Percentiles rank a stretch among this genome's conserved stretches.
phyloP scores from a whole-genome alignment of 495 filamentous ascomycete genomes.

The Trichodelitschia bisporula region DNA sequence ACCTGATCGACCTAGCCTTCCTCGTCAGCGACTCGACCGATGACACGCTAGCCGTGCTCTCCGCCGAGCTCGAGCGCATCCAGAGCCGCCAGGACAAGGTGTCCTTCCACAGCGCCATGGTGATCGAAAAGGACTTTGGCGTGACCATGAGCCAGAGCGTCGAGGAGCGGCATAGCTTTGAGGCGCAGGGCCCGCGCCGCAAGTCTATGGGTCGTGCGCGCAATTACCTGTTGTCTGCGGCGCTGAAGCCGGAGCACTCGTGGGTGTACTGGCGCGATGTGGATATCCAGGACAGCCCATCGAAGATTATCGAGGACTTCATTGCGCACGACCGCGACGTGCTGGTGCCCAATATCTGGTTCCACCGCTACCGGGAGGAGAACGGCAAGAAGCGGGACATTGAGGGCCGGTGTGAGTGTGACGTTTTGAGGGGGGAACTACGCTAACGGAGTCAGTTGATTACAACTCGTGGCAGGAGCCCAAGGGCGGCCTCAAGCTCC shows the following conservation, averaged over 20 bases:
- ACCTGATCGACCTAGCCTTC: conserved; percentile 87
- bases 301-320: conserved; percentile 78
- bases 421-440: neutral
- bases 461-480: conserved; percentile 99
- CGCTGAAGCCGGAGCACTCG: conserved; percentile 76
- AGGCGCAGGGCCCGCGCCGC: conserved; percentile 68
- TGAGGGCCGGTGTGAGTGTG: conserved; percentile 67
- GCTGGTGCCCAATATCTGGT: conserved; percentile 81
- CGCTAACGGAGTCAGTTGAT: conserved; percentile 72
- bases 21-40: conserved; percentile 78
- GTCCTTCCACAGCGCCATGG: conserved; percentile 58
- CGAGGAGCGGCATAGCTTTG: conserved; percentile 60
- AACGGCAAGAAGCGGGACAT: conserved; percentile 43
- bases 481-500: conserved; percentile 49
- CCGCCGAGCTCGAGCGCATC: conserved; percentile 63
- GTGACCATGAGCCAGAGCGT: conserved; percentile 43
- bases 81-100: conserved; percentile 50
- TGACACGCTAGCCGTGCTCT: conserved; percentile 62
- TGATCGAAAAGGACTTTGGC: conserved; percentile 83
- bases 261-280: conserved; percentile 99
- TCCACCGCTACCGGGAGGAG: conserved; percentile 56
- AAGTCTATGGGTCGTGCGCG: conserved; percentile 76
- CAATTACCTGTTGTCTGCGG: conserved; percentile 71
- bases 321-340: conserved; percentile 82
- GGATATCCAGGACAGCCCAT: conserved; percentile 79